Percentiles rank a stretch among this genome's conserved stretches.
Evolutionary conservation across 495 filamentous ascomycete genomes (phyloP).

Genomic region (Sordaria brevicollis): DNA sequence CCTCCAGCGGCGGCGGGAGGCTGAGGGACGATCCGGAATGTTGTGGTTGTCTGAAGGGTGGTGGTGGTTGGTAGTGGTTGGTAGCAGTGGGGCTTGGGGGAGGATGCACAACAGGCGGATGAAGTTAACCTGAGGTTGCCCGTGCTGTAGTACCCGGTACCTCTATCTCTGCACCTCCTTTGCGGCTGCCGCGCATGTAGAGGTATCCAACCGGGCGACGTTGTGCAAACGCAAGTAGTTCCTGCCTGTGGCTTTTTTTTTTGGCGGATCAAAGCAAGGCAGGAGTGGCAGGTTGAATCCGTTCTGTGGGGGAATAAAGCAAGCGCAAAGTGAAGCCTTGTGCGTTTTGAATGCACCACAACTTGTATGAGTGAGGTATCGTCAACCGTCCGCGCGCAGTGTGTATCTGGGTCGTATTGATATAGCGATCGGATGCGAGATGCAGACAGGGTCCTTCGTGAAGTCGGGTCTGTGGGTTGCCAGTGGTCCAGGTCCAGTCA

Average conservation of each 20-base stretch:
- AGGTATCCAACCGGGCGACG: not conserved
- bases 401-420: not conserved
- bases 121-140: not conserved
- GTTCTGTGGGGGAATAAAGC: not conserved
- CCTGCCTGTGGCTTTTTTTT: not conserved
- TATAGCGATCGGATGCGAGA: not conserved
- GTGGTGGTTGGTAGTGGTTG: not conserved
- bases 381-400: not conserved
- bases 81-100: not conserved
- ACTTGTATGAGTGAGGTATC: not conserved
- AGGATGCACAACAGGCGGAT: not conserved
- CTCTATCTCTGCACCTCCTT: not conserved
- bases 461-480: not conserved
- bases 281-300: not conserved
- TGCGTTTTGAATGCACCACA: not conserved
- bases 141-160: not conserved
- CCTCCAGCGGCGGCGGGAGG: not conserved
- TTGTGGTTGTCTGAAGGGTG: not conserved
- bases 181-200: not conserved
- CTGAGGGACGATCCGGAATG: not conserved
- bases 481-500: not conserved
- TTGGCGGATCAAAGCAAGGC: not conserved
- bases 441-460: not conserved
- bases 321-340: not conserved
- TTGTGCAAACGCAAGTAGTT: not conserved